Conservation (phyloP, 495 filamentous ascomycete genomes). For the Hypoxylon fragiforme region DNA sequence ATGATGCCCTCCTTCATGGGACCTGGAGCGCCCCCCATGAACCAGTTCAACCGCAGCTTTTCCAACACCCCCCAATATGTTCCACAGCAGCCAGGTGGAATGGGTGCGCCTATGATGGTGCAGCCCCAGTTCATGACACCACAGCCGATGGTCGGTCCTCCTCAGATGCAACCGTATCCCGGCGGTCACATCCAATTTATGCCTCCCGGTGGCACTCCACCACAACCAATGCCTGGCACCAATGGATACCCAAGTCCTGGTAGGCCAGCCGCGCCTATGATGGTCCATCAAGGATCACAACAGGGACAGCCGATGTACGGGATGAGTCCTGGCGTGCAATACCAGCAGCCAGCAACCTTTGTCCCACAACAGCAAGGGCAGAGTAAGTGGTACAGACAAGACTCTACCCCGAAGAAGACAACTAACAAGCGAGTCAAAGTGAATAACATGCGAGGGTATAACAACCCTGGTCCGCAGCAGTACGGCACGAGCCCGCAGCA, state of each 20-base stretch:
- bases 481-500: constrained; percentile 66
- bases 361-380: constrained; percentile 64
- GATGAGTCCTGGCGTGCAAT: constrained; percentile 68
- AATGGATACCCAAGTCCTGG: constrained; percentile 86
- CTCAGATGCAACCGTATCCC: constrained; percentile 74
- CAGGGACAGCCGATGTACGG: constrained; percentile 71
- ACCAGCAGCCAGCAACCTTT: constrained; percentile 65
- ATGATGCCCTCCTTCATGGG: constrained; percentile 71
- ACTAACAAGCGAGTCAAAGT: constrained; percentile 46
- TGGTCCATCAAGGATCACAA: constrained; percentile 69
- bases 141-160: constrained; percentile 62
- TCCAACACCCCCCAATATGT: constrained; percentile 68
- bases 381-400: constrained; percentile 59
- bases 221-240: constrained; percentile 60
- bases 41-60: constrained; percentile 52
- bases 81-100: constrained; percentile 63
- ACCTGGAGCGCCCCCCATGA: constrained; percentile 63
- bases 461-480: constrained; percentile 62
- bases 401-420: constrained; percentile 33
- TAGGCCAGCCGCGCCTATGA: constrained; percentile 79
- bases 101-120: constrained; percentile 78
- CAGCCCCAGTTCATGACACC: constrained; percentile 65
- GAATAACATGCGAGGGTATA: constrained; percentile 62
- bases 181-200: constrained; percentile 61
- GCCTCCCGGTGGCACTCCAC: constrained; percentile 62